Percentiles rank a stretch among this genome's conserved stretches.
Evolutionary conservation across 2,329 filamentous ascomycete genomes (phyloP).

Genomic region (Stenocarpella maydis): DNA sequence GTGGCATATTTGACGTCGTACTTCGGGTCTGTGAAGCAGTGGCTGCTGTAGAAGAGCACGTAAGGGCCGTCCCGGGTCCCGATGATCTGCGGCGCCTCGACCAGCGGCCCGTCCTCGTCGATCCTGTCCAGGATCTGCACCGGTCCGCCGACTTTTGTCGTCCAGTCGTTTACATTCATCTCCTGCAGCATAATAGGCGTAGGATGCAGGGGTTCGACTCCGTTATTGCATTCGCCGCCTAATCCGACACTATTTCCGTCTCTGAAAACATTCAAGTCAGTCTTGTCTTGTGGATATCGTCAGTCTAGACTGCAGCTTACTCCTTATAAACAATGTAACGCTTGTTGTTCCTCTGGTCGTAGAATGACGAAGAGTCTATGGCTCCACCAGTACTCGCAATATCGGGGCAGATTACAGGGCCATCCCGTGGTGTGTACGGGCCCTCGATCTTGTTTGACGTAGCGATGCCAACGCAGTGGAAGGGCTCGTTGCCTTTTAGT

Average conservation of each 20-base stretch:
- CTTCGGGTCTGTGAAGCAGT: constrained; percentile 61
- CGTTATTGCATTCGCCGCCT: constrained; percentile 55
- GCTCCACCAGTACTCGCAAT: constrained; percentile 60
- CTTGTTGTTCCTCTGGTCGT: constrained; percentile 58
- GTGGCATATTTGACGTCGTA: constrained; percentile 70
- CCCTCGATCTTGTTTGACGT: constrained; percentile 56
- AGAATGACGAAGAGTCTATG: constrained; percentile 69
- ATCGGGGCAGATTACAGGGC: constrained; percentile 61
- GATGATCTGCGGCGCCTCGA: constrained; percentile 68
- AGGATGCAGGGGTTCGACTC: constrained; percentile 47
- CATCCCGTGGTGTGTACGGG: constrained; percentile 58
- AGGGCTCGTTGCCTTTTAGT: constrained; percentile 46
- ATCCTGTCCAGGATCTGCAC: constrained; percentile 56
- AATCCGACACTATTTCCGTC: constrained; percentile 65
- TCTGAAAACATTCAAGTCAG: constrained; percentile 45
- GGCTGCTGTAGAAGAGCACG: constrained; percentile 69
- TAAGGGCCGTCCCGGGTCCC: constrained; percentile 57
- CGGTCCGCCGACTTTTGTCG: constrained; percentile 59
- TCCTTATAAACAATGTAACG: constrained; percentile 70
- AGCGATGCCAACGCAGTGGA: constrained; percentile 68
- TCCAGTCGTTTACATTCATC: constrained; percentile 58
- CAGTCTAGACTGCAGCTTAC: constrained; percentile 9
- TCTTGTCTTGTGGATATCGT: no score
- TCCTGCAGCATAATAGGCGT: constrained; percentile 67
- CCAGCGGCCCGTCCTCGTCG: constrained; percentile 58